phyloP scores from a whole-genome alignment of 2,329 filamentous ascomycete species.

The Aspergillus pseudoglaucus region DNA sequence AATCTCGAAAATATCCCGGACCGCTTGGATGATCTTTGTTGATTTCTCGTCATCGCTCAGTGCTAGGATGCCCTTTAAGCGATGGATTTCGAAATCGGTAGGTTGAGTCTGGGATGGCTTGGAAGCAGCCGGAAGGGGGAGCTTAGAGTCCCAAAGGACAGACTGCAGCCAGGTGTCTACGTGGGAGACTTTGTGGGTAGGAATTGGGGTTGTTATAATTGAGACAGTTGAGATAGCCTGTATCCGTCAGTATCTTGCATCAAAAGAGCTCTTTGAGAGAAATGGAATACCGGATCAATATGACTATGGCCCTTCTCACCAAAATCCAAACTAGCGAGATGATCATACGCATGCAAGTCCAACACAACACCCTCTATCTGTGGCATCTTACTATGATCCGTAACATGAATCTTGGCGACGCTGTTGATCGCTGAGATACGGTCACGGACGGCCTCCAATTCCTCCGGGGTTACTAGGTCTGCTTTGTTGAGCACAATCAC shows the following conservation, averaged over 20 bases:
- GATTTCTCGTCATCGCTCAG: conserved; percentile 51
- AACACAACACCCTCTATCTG: conserved; percentile 78
- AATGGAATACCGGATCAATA: conserved; percentile 63
- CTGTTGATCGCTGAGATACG: conserved; percentile 83
- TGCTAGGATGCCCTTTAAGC: conserved; percentile 73
- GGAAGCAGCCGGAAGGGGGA: conserved; percentile 23
- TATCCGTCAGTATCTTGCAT: background rate
- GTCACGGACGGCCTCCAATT: conserved; percentile 62
- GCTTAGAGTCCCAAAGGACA: conserved; percentile 67
- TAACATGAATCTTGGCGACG: conserved; percentile 75
- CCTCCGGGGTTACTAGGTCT: conserved; percentile 66
- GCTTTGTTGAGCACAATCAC: conserved; percentile 92
- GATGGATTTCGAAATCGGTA: conserved; percentile 68
- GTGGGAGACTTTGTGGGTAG: conserved; percentile 49
- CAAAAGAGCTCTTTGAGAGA: background rate
- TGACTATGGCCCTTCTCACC: conserved; percentile 77
- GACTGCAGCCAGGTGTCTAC: conserved; percentile 78
- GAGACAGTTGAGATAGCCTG: conserved; percentile 80
- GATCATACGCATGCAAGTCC: conserved; percentile 88
- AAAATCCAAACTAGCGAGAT: conserved; percentile 66
- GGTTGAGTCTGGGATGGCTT: conserved; percentile 14
- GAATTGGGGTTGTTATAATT: conserved; percentile 59
- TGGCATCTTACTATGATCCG: conserved; percentile 71
- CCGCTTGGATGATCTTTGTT: conserved; percentile 78
- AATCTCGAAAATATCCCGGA: conserved; percentile 89